Base-by-base conservation (phyloP, 108 stramenopile genomes). In the Skeletonema costatum region DNA sequence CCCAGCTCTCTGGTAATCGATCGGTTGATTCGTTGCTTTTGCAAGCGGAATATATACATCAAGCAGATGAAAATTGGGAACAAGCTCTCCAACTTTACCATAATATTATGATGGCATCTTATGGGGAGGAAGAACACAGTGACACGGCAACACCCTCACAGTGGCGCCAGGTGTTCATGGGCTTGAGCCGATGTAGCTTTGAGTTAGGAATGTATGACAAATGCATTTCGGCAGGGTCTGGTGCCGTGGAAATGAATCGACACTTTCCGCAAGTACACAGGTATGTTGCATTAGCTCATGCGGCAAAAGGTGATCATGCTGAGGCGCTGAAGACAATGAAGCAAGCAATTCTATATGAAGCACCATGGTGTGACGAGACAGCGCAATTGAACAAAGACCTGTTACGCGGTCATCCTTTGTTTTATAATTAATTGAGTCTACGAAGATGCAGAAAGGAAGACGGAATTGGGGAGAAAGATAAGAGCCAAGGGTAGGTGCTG, bases 211-310 rank as follows among this genome's bases (percentile, higher is more conserved):
- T 63, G 2, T 86, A 86, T 44, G 75, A 84, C 9, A 60, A 32
- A 11, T 60, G 83, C 7, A 86, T 88, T 29, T 14, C n/a, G 0
- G 29, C 50, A 10, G 71, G 75, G 12, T 32, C 60, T 31, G 79
- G 71, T 4, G 82, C 83, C 4, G 33, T 86, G 17, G 74, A 81
- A 58, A 84, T 84, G 85, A 86, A 88, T 76, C 85, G 85, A 10
- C 71, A 84, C 42, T 86, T 81, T 51, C 87, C 87, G 5, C 74
- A 73, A 17, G 75, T 86, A 2, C 83, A 88, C 70, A 88, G 86
- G 35, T 86, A 83, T 69, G 13, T 84, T 2, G 87, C 87, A 21
- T 61, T 88, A 29, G 59, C 81, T n/a, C 71, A 81, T 13, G 73
- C 65, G 60, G 84, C 76, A 5, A 65, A 12, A 10, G 87, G 87